Evolutionary conservation across 2,329 filamentous ascomycete genomes (phyloP).

Genomic region (Fusarium acutatum): DNA sequence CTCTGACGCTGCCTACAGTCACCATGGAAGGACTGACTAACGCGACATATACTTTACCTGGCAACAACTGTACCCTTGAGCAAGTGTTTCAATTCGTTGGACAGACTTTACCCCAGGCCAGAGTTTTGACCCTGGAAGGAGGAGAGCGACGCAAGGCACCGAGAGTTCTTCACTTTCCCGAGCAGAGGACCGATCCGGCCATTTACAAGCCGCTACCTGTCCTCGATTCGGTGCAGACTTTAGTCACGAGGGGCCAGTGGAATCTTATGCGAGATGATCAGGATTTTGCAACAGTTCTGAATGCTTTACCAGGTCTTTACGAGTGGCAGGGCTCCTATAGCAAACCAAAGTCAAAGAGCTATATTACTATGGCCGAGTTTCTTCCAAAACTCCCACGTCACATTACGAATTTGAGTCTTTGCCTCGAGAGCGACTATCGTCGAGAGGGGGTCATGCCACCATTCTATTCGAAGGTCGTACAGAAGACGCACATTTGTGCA

Average conservation of each 20-base stretch:
- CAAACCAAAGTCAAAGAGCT: constrained; percentile 78
- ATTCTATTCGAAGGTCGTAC: constrained; percentile 68
- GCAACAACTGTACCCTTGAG: constrained; percentile 74
- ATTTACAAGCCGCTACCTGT: constrained; percentile 51
- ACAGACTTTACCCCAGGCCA: constrained; percentile 65
- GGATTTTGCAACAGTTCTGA: constrained; percentile 70
- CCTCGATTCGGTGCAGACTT: constrained; percentile 67
- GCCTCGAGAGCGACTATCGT: constrained; percentile 75
- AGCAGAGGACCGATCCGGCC: constrained; percentile 27
- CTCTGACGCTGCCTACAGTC: constrained; percentile 60
- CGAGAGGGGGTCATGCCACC: constrained; percentile 68
- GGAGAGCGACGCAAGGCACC: constrained; percentile 80
- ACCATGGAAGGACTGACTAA: constrained; percentile 64
- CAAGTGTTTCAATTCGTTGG: constrained; percentile 73
- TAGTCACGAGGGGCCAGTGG: constrained; percentile 80
- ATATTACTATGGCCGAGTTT: constrained; percentile 73
- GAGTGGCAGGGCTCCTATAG: constrained; percentile 72
- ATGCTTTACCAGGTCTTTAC: constrained; percentile 70
- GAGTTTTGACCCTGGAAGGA: constrained; percentile 77
- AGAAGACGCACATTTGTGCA: constrained; percentile 70
- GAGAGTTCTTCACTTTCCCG: constrained; percentile 59
- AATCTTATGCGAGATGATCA: constrained; percentile 72
- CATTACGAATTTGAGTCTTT: constrained; percentile 71
- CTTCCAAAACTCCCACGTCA: constrained; percentile 65
- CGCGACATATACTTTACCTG: constrained; percentile 66